These are phyloP conservation scores for Metschnikowia vanudenii DNA, from an alignment of 805 yeast genomes.

Conservation along the genomic window DNA sequence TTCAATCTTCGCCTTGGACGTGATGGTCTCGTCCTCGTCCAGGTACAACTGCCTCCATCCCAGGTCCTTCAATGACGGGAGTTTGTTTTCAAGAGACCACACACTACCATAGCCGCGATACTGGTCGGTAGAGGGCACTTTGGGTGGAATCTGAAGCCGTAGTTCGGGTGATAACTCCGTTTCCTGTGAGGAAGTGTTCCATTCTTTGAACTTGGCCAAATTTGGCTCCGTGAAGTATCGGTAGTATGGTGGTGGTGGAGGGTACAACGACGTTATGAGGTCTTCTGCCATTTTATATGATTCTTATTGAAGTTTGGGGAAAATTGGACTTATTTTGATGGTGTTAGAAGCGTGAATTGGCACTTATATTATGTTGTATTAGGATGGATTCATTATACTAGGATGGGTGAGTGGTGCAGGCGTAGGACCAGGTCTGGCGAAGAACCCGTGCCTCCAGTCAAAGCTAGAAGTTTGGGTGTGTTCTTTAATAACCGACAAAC, in stretches of 20 bases:
- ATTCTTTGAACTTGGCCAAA: conserved; percentile 39
- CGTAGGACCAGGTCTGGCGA: too few species aligned
- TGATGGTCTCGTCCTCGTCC: conserved; percentile 36
- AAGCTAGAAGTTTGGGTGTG: too few species aligned
- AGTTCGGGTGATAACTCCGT: conserved; percentile 31
- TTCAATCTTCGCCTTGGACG: conserved; percentile 50
- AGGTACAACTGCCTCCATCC: conserved; percentile 75
- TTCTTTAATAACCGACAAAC: too few species aligned
- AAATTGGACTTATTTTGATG: too few species aligned
- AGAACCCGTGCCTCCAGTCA: too few species aligned
- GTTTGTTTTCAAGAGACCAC: conserved; percentile 79
- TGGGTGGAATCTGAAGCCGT: conserved; percentile 63
- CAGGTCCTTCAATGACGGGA: conserved; percentile 71
- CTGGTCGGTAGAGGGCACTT: conserved; percentile 55
- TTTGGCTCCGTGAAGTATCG: conserved; percentile 73
- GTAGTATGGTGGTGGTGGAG: conserved; percentile 89
- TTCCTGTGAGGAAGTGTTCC: conserved; percentile 15
- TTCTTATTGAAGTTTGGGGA: not conserved
- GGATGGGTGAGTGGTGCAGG: too few species aligned
- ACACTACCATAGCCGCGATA: conserved; percentile 88
- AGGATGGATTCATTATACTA: too few species aligned
- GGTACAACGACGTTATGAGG: conserved; percentile 69
- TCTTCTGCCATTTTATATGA: conserved; percentile 27
- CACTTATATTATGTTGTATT: too few species aligned
- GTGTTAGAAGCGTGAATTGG: too few species aligned